phyloP scores from a whole-genome alignment of 805 yeast genomes.

The Metschnikowia anglica region DNA sequence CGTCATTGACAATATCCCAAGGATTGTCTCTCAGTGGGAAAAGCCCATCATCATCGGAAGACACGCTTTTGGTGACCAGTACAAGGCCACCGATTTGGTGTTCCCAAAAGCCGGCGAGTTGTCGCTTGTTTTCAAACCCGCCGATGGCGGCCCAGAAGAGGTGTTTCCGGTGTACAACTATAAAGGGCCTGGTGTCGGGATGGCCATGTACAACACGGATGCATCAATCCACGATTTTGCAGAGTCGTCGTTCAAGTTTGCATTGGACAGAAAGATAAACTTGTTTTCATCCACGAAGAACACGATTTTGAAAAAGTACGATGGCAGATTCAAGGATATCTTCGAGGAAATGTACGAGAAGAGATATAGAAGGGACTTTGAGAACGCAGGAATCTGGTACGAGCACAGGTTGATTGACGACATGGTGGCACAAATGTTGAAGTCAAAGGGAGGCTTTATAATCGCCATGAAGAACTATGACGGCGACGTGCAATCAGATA shows the following conservation, averaged over 20 bases:
- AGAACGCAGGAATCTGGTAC: conserved; percentile 61
- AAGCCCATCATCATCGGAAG: conserved; percentile 82
- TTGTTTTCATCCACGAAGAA: conserved; percentile 73
- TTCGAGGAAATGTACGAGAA: conserved; percentile 65
- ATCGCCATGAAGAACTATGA: conserved; percentile 83
- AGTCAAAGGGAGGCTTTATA: conserved; percentile 78
- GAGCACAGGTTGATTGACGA: conserved; percentile 84
- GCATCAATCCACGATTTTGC: conserved; percentile 77
- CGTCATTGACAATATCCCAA: conserved; percentile 72
- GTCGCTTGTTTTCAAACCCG: conserved; percentile 66
- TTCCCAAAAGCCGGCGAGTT: conserved; percentile 66
- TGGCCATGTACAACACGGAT: conserved; percentile 83
- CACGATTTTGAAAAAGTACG: conserved; percentile 78
- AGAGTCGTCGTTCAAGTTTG: conserved; percentile 75
- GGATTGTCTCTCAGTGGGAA: conserved; percentile 78
- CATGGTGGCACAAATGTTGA: conserved; percentile 87
- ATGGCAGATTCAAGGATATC: conserved; percentile 79
- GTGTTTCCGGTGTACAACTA: conserved; percentile 58
- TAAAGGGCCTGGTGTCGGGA: conserved; percentile 68
- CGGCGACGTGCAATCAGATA: conserved; percentile 84
- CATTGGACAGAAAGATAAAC: conserved; percentile 60
- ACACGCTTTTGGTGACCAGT: conserved; percentile 85
- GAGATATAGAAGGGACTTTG: conserved; percentile 57
- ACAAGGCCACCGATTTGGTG: conserved; percentile 74
- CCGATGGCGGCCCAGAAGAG: conserved; percentile 50